Conservation (phyloP, 2,329 filamentous ascomycete genomes). For the Trichoderma harzianum region DNA sequence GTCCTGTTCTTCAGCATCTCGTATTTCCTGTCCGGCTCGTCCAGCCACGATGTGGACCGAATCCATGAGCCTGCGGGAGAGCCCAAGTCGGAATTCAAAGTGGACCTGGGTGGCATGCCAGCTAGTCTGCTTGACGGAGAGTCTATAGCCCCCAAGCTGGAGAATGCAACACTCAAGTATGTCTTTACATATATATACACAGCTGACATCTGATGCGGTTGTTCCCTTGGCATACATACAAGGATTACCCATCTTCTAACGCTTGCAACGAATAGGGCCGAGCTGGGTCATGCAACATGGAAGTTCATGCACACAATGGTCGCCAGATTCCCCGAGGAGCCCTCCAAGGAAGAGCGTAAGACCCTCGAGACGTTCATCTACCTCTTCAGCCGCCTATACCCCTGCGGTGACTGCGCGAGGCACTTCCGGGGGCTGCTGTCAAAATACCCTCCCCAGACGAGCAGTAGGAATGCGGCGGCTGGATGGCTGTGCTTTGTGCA, state of each 20-base stretch:
- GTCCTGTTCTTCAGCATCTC: slow-evolving; percentile 56
- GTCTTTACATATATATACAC: slow-evolving; percentile 22
- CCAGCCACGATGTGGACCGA: slow-evolving; percentile 5
- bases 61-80: slow-evolving; percentile 22
- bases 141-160: slow-evolving; percentile 75
- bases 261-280: slow-evolving; percentile 42
- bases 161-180: slow-evolving; percentile 77
- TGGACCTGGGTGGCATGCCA: slow-evolving; percentile 44
- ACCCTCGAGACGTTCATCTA: slow-evolving; percentile 63
- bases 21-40: slow-evolving; percentile 52
- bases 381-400: slow-evolving; percentile 66
- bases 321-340: slow-evolving; percentile 64
- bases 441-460: slow-evolving; percentile 63
- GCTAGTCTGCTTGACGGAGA: slow-evolving; percentile 58
- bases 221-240: not conserved
- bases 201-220: not conserved
- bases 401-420: slow-evolving; percentile 65
- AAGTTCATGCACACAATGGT: slow-evolving; percentile 70
- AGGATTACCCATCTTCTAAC: not conserved
- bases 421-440: slow-evolving; percentile 63
- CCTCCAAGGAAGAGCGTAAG: slow-evolving; percentile 58
- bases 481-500: slow-evolving; percentile 68
- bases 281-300: slow-evolving; percentile 66
- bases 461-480: slow-evolving; percentile 59
- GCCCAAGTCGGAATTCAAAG: slow-evolving; percentile 29